These are phyloP conservation scores for Botryotinia globosa DNA, from an alignment of 2,329 filamentous ascomycete species.

Conservation along the genomic window DNA sequence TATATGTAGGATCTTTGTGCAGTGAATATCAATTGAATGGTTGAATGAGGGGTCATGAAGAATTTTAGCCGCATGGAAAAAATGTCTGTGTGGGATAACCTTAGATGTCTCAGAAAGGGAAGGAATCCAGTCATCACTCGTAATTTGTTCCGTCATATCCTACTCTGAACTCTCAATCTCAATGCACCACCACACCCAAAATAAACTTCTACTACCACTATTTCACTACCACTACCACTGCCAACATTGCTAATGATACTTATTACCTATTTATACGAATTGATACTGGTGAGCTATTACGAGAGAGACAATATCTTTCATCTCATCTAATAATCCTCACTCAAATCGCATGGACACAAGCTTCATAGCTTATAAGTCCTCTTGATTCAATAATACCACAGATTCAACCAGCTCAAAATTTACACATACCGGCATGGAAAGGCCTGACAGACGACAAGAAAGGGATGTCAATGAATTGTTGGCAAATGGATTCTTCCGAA, in stretches of 20 bases:
- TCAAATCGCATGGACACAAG: background rate
- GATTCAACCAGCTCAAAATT: background rate
- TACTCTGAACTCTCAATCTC: conserved; percentile 3
- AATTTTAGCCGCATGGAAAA: conserved; percentile 12
- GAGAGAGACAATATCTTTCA: background rate
- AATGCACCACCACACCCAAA: background rate
- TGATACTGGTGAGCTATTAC: background rate
- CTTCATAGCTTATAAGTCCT: background rate
- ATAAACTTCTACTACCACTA: background rate
- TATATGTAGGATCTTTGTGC: background rate
- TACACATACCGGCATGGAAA: conserved; percentile 27
- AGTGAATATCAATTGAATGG: background rate
- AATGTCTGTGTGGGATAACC: conserved; percentile 10
- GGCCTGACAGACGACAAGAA: conserved; percentile 20
- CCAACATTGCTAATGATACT: background rate
- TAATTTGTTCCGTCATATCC: conserved; percentile 9
- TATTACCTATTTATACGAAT: background rate
- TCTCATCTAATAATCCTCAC: background rate
- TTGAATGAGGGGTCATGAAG: conserved; percentile 3
- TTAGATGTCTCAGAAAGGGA: background rate
- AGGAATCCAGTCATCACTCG: conserved; percentile 6
- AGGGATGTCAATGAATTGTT: conserved; percentile 38
- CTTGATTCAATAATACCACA: background rate
- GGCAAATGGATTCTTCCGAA: conserved; percentile 51
- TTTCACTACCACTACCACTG: background rate